phyloP scores from a whole-genome alignment of 1,284 basidiomycete genomes.

The Austropuccinia psidii region DNA sequence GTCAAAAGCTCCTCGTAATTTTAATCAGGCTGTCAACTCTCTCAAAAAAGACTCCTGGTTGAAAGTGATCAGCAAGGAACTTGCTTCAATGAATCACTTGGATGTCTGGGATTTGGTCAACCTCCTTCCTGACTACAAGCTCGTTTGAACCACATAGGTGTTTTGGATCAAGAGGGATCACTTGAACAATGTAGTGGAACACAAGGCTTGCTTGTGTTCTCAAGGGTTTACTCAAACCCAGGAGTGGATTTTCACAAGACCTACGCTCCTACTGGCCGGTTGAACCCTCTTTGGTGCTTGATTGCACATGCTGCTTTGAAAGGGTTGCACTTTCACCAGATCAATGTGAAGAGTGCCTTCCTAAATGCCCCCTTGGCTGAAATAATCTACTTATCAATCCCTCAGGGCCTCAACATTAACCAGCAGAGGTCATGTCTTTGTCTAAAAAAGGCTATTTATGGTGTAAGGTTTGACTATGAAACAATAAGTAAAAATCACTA shows the following conservation, averaged over 20 bases:
- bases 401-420: not conserved
- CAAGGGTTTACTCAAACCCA: too few species aligned
- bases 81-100: not conserved
- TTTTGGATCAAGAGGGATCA: not conserved
- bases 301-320: not conserved
- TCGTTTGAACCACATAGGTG: not conserved
- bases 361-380: not conserved
- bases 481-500: too few species aligned
- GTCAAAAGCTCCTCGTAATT: too few species aligned
- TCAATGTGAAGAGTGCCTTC: not conserved
- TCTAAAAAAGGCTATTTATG: not conserved
- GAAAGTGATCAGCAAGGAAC: not conserved
- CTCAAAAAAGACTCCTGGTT: not conserved
- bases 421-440: not conserved
- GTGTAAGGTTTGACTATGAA: too few species aligned
- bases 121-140: not conserved
- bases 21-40: not conserved
- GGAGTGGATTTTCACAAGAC: not conserved
- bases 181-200: not conserved
- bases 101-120: not conserved
- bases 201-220: not conserved
- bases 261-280: not conserved
- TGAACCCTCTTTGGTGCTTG: not conserved
- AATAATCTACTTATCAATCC: not conserved
- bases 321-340: not conserved